Conservation (phyloP, 495 filamentous ascomycete genomes). For the Hypoxylon fuscum region DNA sequence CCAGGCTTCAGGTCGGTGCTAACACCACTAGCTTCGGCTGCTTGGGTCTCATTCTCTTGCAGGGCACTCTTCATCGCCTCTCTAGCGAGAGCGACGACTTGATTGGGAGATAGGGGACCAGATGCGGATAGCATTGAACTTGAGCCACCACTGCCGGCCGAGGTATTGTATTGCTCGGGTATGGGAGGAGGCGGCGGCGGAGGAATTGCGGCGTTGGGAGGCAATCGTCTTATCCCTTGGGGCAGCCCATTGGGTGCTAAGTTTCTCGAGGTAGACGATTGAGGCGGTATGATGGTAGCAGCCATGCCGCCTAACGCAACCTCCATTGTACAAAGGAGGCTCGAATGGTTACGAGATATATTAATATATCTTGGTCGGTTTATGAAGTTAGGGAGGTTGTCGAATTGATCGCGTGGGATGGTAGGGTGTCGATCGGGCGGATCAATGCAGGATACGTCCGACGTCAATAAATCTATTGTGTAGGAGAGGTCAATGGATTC, state of each 20-base stretch:
- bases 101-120: constrained; percentile 53
- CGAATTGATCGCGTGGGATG: constrained; percentile 12
- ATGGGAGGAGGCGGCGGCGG: constrained; percentile 49
- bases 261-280: constrained; percentile 43
- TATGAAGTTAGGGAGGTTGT: constrained; percentile 3
- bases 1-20: constrained; percentile 77
- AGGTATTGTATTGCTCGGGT: constrained; percentile 47
- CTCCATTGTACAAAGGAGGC: constrained; percentile 34
- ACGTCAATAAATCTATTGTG: constrained; percentile 17
- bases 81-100: constrained; percentile 66
- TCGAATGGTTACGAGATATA: not conserved
- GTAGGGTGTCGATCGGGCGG: not conserved
- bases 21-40: constrained; percentile 72
- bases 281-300: constrained; percentile 38
- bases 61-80: constrained; percentile 73
- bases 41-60: constrained; percentile 72
- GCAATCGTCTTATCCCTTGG: constrained; percentile 48
- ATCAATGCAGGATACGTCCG: not conserved
- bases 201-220: constrained; percentile 46
- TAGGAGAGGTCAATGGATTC: constrained; percentile 5
- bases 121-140: constrained; percentile 50
- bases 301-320: constrained; percentile 43
- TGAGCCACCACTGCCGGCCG: constrained; percentile 28
- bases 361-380: constrained; percentile 1
- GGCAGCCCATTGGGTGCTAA: constrained; percentile 53